These are phyloP conservation scores for Colletotrichum lindemuthianum DNA, from an alignment of 2,329 filamentous ascomycete genomes.

Conservation along the genomic window DNA sequence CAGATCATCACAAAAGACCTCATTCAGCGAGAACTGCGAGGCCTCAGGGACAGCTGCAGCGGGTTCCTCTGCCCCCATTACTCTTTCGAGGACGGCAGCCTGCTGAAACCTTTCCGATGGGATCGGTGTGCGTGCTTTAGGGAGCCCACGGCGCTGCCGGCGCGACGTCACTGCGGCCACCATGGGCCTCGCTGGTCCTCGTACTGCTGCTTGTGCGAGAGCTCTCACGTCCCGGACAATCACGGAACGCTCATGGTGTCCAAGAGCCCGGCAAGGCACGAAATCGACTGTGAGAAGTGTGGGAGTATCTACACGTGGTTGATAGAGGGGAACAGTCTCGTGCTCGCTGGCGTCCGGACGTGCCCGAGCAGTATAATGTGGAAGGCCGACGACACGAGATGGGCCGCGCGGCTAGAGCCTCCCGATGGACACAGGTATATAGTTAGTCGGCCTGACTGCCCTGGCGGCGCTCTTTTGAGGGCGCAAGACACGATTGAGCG, in stretches of 20 bases:
- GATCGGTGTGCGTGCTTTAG: neutral
- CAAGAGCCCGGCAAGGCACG: neutral
- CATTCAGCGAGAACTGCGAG: fast-evolving
- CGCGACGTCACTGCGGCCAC: neutral
- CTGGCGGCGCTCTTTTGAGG: too few relatives aligned
- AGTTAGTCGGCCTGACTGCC: too few relatives aligned
- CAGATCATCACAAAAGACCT: slow-evolving; percentile 11
- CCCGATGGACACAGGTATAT: too few relatives aligned
- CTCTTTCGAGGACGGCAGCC: neutral
- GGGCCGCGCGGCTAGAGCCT: too few relatives aligned
- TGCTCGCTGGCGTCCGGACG: neutral
- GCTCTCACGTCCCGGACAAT: neutral
- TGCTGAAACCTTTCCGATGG: neutral
- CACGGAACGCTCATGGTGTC: neutral
- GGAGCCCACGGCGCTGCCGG: neutral
- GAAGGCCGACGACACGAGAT: too few relatives aligned
- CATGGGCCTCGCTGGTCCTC: neutral
- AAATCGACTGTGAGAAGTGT: neutral
- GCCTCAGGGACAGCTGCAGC: neutral
- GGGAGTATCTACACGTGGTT: neutral
- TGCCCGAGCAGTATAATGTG: too few relatives aligned
- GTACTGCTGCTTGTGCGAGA: neutral
- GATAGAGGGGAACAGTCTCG: neutral
- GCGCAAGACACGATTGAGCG: too few relatives aligned
- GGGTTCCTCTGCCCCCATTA: neutral